phyloP scores from a whole-genome alignment of 768 basidiomycete genomes.

The Collybia sp. region DNA sequence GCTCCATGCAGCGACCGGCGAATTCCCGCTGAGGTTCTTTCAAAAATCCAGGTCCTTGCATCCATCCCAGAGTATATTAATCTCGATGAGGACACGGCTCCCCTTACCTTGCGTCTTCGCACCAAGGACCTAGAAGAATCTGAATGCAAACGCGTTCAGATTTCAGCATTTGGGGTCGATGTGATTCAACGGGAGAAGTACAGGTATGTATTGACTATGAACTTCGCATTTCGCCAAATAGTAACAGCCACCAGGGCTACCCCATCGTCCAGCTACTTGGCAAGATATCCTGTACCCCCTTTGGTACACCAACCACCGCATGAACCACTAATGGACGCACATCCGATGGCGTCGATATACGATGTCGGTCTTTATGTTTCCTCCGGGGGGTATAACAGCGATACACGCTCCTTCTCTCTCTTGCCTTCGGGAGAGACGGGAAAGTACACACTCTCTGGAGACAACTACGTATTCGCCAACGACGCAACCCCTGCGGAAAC shows the following conservation, averaged over 20 bases:
- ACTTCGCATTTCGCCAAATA: not conserved
- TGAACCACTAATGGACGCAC: conserved; percentile 48
- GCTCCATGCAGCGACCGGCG: conserved; percentile 12
- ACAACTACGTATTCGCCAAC: conserved; percentile 44
- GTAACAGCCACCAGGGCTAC: conserved; percentile 27
- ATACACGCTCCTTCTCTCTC: conserved; percentile 40
- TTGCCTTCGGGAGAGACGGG: conserved; percentile 43
- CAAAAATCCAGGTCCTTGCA: conserved; percentile 60
- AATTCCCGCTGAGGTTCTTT: conserved; percentile 51
- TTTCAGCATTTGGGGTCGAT: conserved; percentile 52
- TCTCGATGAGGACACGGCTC: conserved; percentile 40
- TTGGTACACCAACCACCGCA: conserved; percentile 58
- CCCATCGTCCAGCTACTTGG: conserved; percentile 34
- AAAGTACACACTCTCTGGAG: conserved; percentile 40
- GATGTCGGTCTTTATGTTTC: conserved; percentile 35
- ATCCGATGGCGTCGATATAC: conserved; percentile 51
- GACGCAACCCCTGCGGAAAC: conserved; percentile 24
- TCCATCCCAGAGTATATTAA: conserved; percentile 55
- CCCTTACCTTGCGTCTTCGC: conserved; percentile 57
- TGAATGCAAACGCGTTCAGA: conserved; percentile 50
- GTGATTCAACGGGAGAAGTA: conserved; percentile 63
- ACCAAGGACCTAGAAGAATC: conserved; percentile 43
- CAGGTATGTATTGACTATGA: conserved; percentile 38
- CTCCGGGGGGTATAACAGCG: conserved; percentile 13
- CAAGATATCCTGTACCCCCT: conserved; percentile 54